A percentile compares a stretch with the other conserved stretches of the same genome.
These are phyloP conservation scores for Jamesozyma piceae DNA, from an alignment of 805 yeast species.

Conservation along the genomic window DNA sequence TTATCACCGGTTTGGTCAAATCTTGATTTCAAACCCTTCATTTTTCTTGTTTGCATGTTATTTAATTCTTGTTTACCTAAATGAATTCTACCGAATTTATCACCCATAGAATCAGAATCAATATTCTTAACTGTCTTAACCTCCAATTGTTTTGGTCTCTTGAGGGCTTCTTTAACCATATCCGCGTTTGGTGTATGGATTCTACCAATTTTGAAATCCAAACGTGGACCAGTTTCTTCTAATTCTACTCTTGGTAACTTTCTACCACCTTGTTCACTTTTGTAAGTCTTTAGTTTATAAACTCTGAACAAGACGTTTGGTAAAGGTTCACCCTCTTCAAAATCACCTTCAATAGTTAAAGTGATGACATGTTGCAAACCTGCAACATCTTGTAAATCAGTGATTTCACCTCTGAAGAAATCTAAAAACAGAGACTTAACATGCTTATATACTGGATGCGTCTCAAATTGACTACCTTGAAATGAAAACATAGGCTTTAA, in stretches of 20 bases:
- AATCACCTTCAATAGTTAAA: conserved; percentile 65
- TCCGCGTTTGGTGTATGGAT: conserved; percentile 75
- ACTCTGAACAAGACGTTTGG: conserved; percentile 87
- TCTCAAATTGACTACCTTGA: conserved; percentile 86
- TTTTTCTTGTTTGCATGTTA: conserved; percentile 90
- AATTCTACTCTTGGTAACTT: conserved; percentile 89
- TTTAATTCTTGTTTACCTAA: conserved; percentile 90
- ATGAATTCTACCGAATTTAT: conserved; percentile 91
- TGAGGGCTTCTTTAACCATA: conserved; percentile 79
- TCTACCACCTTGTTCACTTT: conserved; percentile 55
- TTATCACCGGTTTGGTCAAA: conserved; percentile 55
- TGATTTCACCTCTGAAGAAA: conserved; percentile 77
- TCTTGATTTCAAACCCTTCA: conserved; percentile 90
- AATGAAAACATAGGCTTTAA: conserved; percentile 90
- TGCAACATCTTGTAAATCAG: conserved; percentile 82
- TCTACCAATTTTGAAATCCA: conserved; percentile 89
- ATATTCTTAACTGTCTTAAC: conserved; percentile 83
- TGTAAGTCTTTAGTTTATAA: conserved; percentile 71
- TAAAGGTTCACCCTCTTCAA: conserved; percentile 55
- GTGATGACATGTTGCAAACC: conserved; percentile 89
- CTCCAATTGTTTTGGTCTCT: conserved; percentile 71
- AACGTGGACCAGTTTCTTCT: conserved; percentile 90
- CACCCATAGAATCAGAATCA: conserved; percentile 83
- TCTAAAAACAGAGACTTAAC: conserved; percentile 83
- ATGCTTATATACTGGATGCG: conserved; percentile 77